Base-by-base conservation (phyloP, 2,329 filamentous ascomycete genomes). In the Apiospora rasikravindrae region DNA sequence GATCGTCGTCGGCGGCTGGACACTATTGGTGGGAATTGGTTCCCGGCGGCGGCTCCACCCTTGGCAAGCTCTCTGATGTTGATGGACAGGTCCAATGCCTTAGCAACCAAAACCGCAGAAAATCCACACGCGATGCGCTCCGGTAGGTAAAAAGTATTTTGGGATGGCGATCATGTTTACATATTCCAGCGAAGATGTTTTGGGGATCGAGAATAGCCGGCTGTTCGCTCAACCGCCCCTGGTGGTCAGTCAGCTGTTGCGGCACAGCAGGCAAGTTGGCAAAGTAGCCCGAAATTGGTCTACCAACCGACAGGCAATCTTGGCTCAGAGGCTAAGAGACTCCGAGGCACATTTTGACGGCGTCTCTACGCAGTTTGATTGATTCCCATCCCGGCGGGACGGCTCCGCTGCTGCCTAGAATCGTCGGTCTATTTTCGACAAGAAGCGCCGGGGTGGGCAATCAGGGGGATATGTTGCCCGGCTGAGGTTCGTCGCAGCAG, bases 251-350 rank as follows among this genome's bases (percentile, higher is more conserved):
- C 26, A n/a, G 45, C 1, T 57, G 51, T 33, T 33, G 53, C 8
- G 53, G 53, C 29, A 61, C 53, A 37, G 53, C 29, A 61, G 53
- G n/a, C n/a, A n/a, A n/a, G n/a, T n/a, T n/a, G n/a, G 51, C 26
- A 29, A 33, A 7, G 29, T 22, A 11, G 26, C 10, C 53, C 13
- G 29, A 61, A 33, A 37, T 37, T 61, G 22, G 53, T 1, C 7
- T 11, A 37, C 19, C 53, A 29, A 11, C 16, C 53, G 8, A 61
- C 53, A 33, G 14, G 26, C 16, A 37, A 33, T 33, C 29, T 61
- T 61, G 29, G 53, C 26, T 11, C 13, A 8, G 3, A 33, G 33
- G 33, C 33, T 37, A 5, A 37, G 33, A 37, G 33, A 7, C 33
- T 37, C 33, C 5, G 33, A 37, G 33, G 33, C 4, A 2, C 1